Conservation (phyloP, 148 eudicot species). For the Pouteria glomerata region DNA sequence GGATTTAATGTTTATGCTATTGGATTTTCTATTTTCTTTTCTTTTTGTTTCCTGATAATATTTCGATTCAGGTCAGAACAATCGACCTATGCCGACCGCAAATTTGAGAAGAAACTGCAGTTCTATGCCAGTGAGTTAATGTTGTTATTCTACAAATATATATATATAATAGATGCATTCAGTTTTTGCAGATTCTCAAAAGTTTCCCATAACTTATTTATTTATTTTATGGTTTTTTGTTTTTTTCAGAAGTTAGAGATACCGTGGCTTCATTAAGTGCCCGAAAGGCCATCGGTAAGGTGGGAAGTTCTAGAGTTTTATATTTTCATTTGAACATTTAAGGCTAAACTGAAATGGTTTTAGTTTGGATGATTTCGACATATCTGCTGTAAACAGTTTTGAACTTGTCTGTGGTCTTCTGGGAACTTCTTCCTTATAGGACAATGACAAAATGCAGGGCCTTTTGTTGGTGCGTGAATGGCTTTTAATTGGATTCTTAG, state of each 20-base stretch:
- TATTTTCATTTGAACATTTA: not conserved
- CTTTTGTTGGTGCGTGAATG: not conserved
- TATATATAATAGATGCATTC: too few relatives aligned
- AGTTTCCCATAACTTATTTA: not conserved
- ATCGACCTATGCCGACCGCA: slow-evolving; percentile 43
- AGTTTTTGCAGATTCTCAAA: not conserved
- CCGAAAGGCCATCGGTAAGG: slow-evolving; percentile 58
- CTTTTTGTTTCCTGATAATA: not conserved
- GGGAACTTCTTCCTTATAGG: not conserved
- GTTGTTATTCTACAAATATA: too few relatives aligned
- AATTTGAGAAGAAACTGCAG: slow-evolving; percentile 61
- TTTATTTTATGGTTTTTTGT: not conserved
- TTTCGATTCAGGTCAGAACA: slow-evolving; percentile 33
- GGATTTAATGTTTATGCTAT: too few relatives aligned
- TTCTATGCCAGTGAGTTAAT: slow-evolving; percentile 56
- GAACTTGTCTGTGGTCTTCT: not conserved
- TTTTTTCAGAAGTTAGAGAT: slow-evolving; percentile 54
- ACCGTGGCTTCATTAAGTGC: slow-evolving; percentile 40
- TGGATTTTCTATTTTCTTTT: not conserved
- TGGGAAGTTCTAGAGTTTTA: slow-evolving; percentile 7
- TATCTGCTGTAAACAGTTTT: not conserved
- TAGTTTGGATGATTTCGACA: not conserved
- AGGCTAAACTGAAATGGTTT: not conserved
- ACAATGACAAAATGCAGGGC: not conserved
- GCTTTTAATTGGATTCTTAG: not conserved